Evolutionary conservation across 352 stramenopile species (phyloP).

Genomic region (Aphanomyces astaci): DNA sequence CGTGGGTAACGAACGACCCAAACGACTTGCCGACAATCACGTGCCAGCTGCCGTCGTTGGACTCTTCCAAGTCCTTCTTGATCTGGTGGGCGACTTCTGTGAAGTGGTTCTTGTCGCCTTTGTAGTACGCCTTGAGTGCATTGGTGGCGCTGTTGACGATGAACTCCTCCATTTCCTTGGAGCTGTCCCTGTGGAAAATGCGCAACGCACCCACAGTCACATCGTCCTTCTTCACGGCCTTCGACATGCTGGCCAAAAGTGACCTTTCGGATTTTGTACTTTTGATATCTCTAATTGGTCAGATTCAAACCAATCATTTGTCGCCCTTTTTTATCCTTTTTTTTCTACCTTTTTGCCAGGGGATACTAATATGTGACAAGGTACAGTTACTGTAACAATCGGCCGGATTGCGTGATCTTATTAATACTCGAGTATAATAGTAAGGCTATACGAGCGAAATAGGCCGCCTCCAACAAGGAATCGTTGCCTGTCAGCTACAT

Average conservation of each 20-base stretch:
- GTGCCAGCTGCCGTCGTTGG: slow-evolving; percentile 61
- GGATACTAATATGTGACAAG: too few relatives aligned
- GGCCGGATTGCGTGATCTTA: too few relatives aligned
- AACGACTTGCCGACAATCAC: slow-evolving; percentile 83
- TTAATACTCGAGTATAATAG: too few relatives aligned
- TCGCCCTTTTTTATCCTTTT: too few relatives aligned
- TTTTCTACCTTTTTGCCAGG: too few relatives aligned
- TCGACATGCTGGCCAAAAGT: slow-evolving; percentile 35
- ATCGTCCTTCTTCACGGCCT: slow-evolving; percentile 74
- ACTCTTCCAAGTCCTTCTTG: slow-evolving; percentile 69
- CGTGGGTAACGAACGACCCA: slow-evolving; percentile 75
- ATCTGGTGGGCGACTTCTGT: slow-evolving; percentile 72
- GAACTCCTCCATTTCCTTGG: slow-evolving; percentile 61
- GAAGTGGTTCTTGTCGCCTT: slow-evolving; percentile 79
- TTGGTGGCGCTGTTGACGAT: slow-evolving; percentile 67
- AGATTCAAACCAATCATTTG: too few relatives aligned
- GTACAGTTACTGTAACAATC: too few relatives aligned
- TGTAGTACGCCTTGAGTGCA: slow-evolving; percentile 73
- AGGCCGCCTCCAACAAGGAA: too few relatives aligned
- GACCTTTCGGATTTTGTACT: neutral
- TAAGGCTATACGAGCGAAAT: too few relatives aligned
- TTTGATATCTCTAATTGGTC: neutral
- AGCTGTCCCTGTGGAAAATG: slow-evolving; percentile 61
- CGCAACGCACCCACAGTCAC: slow-evolving; percentile 52
- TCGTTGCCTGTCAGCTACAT: too few relatives aligned